Base-by-base conservation (phyloP, 164 flowering plant genomes). In the Berberis thunbergii region DNA sequence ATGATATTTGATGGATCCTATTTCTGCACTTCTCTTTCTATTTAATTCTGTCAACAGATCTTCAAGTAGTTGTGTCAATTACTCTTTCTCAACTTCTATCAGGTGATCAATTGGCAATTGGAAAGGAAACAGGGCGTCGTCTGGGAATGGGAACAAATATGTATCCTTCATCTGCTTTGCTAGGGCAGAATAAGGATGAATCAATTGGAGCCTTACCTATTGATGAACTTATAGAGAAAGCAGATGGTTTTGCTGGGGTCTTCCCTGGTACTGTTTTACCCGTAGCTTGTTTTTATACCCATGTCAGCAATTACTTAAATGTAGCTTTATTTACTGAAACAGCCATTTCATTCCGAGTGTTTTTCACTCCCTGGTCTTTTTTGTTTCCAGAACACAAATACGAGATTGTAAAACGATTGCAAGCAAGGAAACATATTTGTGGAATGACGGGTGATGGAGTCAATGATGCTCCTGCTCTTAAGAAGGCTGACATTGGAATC, bases 371-470 rank as follows among this genome's bases (percentile, higher is more conserved):
- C 11, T 10, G 10, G 42, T 4, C 11, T 57, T 57, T 57, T 66
- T 44, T 69, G 67, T 56, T 41, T 67, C 4, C 78, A 89, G 97
- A 88, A 75, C 96, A 88, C 82, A 89, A 90, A 67, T 89, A 88
- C 61, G 97, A 92, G 79, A 92, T 92, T 48, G 97, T 92, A 49
- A 88, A 89, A 69, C 89, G 93, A 4, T 70, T 92, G 71, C 98
- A 92, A 82, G 91, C 88, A 46, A 80, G 85, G 76, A 89, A 89
- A 69, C 96, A 92, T 58, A 82, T 90, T 10, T 89, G 96, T 77
- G 98, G 93, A 72, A 89, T 92, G 96, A 89, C 96, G 52, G 96
- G 98, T 54, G 93, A 89, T 81, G 96, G 96, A 60, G 98, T 88
- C 4, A 89, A 86, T 61, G 98, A 89, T 73, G 96, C 96, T 68